Conservation (phyloP, 1,284 basidiomycete genomes). For the Cutaneotrichosporon dermatis region DNA sequence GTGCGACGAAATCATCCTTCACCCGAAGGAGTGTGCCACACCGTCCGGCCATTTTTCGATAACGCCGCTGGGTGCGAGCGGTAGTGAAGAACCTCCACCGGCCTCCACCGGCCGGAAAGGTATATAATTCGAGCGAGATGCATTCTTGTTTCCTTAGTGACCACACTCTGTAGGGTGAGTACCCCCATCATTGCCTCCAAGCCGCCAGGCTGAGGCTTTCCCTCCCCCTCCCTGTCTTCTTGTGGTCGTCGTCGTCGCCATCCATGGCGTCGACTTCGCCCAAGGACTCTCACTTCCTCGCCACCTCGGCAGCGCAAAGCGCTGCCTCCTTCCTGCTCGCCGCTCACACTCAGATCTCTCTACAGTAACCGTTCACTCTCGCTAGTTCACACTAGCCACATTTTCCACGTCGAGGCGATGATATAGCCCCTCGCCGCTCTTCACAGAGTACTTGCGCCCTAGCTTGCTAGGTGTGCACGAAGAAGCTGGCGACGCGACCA, state of each 20-base stretch:
- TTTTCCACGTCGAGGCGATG: slow-evolving; percentile 50
- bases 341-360: slow-evolving; percentile 41
- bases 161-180: slow-evolving; percentile 30
- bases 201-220: not conserved
- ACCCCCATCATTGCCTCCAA: slow-evolving; percentile 4
- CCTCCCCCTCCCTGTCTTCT: not conserved
- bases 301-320: not conserved
- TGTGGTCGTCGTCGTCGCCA: not conserved
- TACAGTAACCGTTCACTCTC: slow-evolving; percentile 46
- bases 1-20: not conserved
- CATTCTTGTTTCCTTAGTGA: slow-evolving; percentile 23
- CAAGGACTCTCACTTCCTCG: no score
- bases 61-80: not conserved
- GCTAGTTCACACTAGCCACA: slow-evolving; percentile 50
- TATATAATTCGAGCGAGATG: not conserved
- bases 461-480: slow-evolving; percentile 23
- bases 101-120: not conserved
- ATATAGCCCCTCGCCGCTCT: slow-evolving; percentile 46
- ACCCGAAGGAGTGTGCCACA: not conserved
- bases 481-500: slow-evolving; percentile 45
- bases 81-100: not conserved
- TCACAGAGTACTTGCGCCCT: slow-evolving; percentile 42
- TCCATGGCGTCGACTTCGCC: not conserved
- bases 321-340: not conserved
- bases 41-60: not conserved